Evolutionary conservation across 1,284 basidiomycete species (phyloP), one percentile per base, ranked within the genome.

Genomic region (Spongispora temasekensis): DNA sequence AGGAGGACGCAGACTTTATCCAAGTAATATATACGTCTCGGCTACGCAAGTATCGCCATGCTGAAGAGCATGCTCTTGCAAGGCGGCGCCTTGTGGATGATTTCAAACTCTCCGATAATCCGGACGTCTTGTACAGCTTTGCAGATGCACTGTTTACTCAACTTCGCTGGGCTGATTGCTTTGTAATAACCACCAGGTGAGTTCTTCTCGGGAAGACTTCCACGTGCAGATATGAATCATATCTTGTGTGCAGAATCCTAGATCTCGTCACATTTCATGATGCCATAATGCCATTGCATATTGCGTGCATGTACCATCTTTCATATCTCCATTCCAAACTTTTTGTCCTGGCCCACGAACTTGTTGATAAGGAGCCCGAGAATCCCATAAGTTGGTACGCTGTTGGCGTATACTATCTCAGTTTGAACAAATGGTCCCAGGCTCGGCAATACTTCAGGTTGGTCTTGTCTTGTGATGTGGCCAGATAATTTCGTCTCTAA

Each of bases 231-330:
- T 23, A 40, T 63, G 60, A 61, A 63, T n/a, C n/a, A n/a, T 31
- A 35, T 6, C n/a, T 52, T 56, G 53, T 50, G 57, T 31, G 50
- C 71, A 96, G 94, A 66, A 95, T 97, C 60, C 80, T 97, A 46
- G 84, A 86, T 19, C 79, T 93, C 5, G 89, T 93, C 17, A 83
- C 90, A 1, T 87, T 94, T 34, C 95, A 98, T 73, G 87, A 88
- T 30, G 84, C 89, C 12, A 92, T 94, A 2, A 88, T 99, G 77
- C 94, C 96, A 0, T 76, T 99, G 55, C 97, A 99, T 73, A 88
- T 99, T 40, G 95, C 95, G 3, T 98, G 97, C 83, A 97, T 98
- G 92, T 92, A 95, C 71, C 95, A 98, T 76, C 83, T 99, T 28
- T 87, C 89, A 21, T 89, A 96, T 71, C 81, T 98, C 13, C 92